Percentiles rank a stretch among this genome's conserved stretches.
phyloP scores from a whole-genome alignment of 2,329 filamentous ascomycete genomes.

The Pyricularia grisea region DNA sequence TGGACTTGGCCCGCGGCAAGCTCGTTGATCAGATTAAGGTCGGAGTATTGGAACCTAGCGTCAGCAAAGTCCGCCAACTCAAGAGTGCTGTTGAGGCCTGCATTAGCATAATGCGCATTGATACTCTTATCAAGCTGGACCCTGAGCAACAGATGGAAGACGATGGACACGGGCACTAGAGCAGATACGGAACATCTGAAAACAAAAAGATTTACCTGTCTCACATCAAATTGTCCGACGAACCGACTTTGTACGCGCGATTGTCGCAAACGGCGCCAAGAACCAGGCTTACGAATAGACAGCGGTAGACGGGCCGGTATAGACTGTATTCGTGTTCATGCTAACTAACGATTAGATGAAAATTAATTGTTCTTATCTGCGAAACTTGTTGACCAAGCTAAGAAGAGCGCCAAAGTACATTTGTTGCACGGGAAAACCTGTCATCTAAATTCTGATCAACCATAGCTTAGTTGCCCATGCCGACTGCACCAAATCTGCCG shows the following conservation, averaged over 20 bases:
- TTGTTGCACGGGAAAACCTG: neutral
- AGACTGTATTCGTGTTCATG: neutral
- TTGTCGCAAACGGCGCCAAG: neutral
- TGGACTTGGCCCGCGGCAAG: constrained; percentile 82
- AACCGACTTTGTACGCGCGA: neutral
- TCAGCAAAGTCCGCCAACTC: constrained; percentile 96
- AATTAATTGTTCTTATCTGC: neutral
- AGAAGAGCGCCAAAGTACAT: neutral
- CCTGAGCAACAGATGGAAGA: constrained; percentile 71
- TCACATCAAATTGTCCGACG: neutral
- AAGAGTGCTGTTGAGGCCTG: constrained; percentile 98
- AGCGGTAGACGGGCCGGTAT: neutral
- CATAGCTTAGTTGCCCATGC: neutral
- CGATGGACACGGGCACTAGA: constrained; percentile 78
- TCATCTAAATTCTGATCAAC: neutral
- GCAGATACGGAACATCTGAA: neutral
- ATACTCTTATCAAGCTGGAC: constrained; percentile 97
- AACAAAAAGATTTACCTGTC: neutral
- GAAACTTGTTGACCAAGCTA: neutral
- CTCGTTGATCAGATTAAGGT: constrained; percentile 91
- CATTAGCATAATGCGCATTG: constrained; percentile 98
- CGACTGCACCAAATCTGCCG: neutral
- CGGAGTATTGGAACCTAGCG: constrained; percentile 90
- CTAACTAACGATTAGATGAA: neutral
- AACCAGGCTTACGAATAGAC: neutral